These are phyloP conservation scores for Daedaleopsis sinensis DNA, from an alignment of 768 basidiomycete species.

Conservation along the genomic window DNA sequence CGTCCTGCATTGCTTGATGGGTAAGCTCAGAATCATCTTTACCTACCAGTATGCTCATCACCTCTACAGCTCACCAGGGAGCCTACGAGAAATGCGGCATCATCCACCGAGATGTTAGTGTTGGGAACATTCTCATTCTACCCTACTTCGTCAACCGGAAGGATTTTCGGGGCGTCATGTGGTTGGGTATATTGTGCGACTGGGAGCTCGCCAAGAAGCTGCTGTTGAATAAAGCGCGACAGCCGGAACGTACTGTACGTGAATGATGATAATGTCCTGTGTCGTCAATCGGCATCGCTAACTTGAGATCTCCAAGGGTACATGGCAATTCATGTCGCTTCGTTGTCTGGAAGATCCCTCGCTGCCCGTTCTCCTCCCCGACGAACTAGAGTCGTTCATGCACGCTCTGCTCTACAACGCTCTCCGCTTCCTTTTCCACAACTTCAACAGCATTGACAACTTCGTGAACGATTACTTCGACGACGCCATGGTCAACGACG, in stretches of 20 bases:
- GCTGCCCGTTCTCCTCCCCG: conserved; percentile 9
- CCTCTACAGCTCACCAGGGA: conserved; percentile 2
- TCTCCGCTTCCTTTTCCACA: conserved; percentile 6
- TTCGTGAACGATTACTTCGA: conserved; percentile 8
- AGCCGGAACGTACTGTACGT: conserved; percentile 7
- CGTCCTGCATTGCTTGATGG: neutral
- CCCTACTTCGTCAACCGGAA: neutral
- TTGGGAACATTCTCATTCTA: conserved; percentile 12
- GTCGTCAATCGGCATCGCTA: neutral
- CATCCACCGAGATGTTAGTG: conserved; percentile 16
- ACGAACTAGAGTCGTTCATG: conserved; percentile 25
- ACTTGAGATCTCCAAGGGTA: conserved; percentile 12
- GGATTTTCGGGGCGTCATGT: neutral
- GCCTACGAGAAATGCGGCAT: conserved; percentile 1
- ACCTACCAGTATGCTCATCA: neutral
- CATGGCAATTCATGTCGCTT: conserved; percentile 25
- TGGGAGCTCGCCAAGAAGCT: conserved; percentile 11
- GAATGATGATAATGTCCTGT: no score
- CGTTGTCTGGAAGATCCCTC: conserved; percentile 2
- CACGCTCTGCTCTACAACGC: conserved; percentile 13
- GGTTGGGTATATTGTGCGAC: neutral
- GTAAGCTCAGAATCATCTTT: neutral
- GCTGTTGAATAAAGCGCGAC: neutral
- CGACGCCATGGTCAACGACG: neutral
- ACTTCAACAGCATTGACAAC: neutral